These are phyloP conservation scores for Plasmodium chabaudi DNA, from an alignment of 169 alveolate genomes.

Conservation along the genomic window DNA sequence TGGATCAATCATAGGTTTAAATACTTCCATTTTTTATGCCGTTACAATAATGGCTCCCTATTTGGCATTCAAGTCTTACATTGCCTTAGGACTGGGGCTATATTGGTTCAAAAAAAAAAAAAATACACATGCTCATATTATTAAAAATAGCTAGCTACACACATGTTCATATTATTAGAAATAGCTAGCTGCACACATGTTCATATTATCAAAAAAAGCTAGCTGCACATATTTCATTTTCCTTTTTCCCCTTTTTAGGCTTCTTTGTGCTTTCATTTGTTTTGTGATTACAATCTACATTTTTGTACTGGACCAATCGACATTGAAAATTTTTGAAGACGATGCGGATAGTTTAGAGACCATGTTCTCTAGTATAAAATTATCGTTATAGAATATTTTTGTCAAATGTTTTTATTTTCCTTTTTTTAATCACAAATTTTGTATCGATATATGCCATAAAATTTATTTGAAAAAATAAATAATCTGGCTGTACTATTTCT, in stretches of 20 bases:
- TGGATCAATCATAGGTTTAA: conserved; percentile 58
- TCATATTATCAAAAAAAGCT: no score
- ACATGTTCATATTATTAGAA: no score
- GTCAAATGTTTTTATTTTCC: no score
- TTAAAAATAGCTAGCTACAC: no score
- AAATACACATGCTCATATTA: no score
- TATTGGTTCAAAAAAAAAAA: conserved; percentile 14
- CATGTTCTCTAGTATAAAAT: conserved; percentile 40
- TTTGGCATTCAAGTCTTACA: conserved; percentile 51
- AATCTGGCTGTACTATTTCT: no score
- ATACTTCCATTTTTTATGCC: conserved; percentile 59
- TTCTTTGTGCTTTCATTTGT: conserved; percentile 52
- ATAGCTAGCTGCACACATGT: neutral
- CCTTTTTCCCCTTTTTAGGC: conserved; percentile 1
- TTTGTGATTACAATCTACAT: conserved; percentile 52
- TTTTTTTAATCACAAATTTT: no score
- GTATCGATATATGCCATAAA: no score
- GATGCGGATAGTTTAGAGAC: conserved; percentile 60
- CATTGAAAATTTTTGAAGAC: conserved; percentile 50
- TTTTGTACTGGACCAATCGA: conserved; percentile 42
- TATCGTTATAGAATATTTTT: neutral
- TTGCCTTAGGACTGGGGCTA: conserved; percentile 41
- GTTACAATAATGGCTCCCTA: conserved; percentile 66
- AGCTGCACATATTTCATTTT: neutral
- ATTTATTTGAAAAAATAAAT: no score